Percentiles rank a stretch among this genome's conserved stretches.
These are phyloP conservation scores for Cenchrus americanus DNA, from an alignment of 176 grass and related monocot species.

Conservation along the genomic window DNA sequence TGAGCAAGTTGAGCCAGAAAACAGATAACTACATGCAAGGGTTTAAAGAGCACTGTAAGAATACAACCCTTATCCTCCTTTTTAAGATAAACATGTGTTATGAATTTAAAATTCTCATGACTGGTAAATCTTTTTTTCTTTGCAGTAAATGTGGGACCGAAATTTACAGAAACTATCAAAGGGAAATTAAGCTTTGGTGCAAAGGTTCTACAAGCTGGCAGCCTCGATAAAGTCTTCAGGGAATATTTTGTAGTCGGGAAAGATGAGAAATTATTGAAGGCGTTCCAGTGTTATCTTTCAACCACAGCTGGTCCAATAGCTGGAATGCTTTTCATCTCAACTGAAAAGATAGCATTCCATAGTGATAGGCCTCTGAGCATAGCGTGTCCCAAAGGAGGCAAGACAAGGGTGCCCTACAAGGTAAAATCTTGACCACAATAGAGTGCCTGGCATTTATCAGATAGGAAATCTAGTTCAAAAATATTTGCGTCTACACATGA, in stretches of 20 bases:
- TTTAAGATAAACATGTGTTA: constrained; percentile 19
- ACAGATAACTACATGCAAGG: constrained; percentile 57
- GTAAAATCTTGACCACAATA: constrained; percentile 44
- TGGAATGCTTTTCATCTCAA: constrained; percentile 80
- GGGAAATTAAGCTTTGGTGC: constrained; percentile 65
- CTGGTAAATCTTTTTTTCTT: constrained; percentile 12
- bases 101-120: not conserved
- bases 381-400: constrained; percentile 49
- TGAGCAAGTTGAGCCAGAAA: constrained; percentile 55
- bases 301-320: constrained; percentile 85
- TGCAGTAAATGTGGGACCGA: constrained; percentile 69
- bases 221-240: constrained; percentile 68
- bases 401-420: constrained; percentile 73
- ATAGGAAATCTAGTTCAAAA: not conserved
- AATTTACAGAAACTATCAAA: constrained; percentile 70
- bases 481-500: constrained; percentile 3
- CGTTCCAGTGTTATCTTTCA: constrained; percentile 86
- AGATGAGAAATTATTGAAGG: constrained; percentile 74
- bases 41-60: constrained; percentile 63
- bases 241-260: constrained; percentile 59
- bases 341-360: constrained; percentile 65
- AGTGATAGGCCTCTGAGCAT: constrained; percentile 73
- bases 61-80: not conserved
- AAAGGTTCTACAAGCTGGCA: constrained; percentile 70
- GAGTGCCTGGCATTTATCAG: constrained; percentile 4